Evolutionary conservation across 2,329 filamentous ascomycete species (phyloP).

Genomic region (Cladophialophora exuberans): DNA sequence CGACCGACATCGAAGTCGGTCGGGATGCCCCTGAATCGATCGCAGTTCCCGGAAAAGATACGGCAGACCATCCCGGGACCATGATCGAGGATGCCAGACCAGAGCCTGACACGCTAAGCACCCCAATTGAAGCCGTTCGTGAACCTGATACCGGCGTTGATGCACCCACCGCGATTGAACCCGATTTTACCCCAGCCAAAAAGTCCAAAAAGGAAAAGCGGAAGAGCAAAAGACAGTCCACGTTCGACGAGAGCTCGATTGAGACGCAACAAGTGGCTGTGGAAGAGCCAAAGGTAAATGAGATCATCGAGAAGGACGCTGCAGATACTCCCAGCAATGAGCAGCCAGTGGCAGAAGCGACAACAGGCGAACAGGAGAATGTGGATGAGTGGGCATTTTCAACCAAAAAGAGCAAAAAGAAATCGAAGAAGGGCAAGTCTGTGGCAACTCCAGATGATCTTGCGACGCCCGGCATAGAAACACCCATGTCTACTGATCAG

Average conservation of each 20-base stretch:
- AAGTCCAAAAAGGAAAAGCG: slow-evolving; percentile 24
- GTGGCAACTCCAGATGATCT: not conserved
- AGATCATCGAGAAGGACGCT: not conserved
- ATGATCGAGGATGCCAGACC: no score
- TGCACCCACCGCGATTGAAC: not conserved
- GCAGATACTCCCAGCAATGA: no score
- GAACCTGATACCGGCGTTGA: not conserved
- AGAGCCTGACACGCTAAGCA: not conserved
- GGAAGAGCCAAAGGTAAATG: not conserved
- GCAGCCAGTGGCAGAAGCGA: not conserved
- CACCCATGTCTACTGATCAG: slow-evolving; percentile 8
- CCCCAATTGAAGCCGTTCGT: not conserved
- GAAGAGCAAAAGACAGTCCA: slow-evolving; percentile 16
- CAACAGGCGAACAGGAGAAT: not conserved
- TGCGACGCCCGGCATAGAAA: slow-evolving; percentile 7
- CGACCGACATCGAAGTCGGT: no score
- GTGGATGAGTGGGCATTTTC: slow-evolving; percentile 28
- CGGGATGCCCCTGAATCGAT: not conserved
- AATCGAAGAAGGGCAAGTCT: slow-evolving; percentile 17
- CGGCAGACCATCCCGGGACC: no score
- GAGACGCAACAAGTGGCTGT: not conserved
- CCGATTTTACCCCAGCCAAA: slow-evolving; percentile 17
- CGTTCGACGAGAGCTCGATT: not conserved
- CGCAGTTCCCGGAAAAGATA: not conserved
- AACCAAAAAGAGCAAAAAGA: slow-evolving; percentile 38